Evolutionary conservation across 306 rosid genomes (phyloP).

Genomic region (Gynostemma pentaphyllum): DNA sequence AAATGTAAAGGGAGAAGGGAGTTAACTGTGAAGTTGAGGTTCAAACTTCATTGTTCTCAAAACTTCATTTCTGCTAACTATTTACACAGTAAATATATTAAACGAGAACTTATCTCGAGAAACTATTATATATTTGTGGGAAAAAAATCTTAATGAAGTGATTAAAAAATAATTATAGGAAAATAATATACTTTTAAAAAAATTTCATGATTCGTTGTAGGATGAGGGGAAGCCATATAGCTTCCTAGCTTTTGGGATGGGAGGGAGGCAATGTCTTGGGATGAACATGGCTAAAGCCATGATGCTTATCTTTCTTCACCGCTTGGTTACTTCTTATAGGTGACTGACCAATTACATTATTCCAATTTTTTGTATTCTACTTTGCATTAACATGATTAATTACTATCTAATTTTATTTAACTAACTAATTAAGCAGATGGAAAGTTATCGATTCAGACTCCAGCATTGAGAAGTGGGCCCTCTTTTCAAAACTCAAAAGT

Average conservation of each 20-base stretch:
- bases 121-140: no score
- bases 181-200: not conserved
- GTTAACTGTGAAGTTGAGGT: no score
- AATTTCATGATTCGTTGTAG: conserved; percentile 9
- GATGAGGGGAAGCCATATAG: conserved; percentile 48
- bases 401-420: not conserved
- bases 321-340: conserved; percentile 59
- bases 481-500: conserved; percentile 54
- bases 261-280: conserved; percentile 83
- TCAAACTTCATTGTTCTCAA: no score
- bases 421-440: conserved; percentile 35
- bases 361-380: not conserved
- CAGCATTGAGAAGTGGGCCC: conserved; percentile 61
- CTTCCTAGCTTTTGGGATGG: conserved; percentile 88
- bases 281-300: conserved; percentile 75
- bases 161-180: not conserved
- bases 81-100: no score
- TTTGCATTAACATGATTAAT: not conserved
- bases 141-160: not conserved
- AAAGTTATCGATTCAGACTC: conserved; percentile 52
- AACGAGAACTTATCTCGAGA: no score
- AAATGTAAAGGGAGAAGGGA: no score
- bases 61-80: no score
- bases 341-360: conserved; percentile 4
- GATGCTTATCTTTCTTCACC: conserved; percentile 85